Base-by-base conservation (phyloP, 2,329 filamentous ascomycete species). In the Arthrobotrys conoides region DNA sequence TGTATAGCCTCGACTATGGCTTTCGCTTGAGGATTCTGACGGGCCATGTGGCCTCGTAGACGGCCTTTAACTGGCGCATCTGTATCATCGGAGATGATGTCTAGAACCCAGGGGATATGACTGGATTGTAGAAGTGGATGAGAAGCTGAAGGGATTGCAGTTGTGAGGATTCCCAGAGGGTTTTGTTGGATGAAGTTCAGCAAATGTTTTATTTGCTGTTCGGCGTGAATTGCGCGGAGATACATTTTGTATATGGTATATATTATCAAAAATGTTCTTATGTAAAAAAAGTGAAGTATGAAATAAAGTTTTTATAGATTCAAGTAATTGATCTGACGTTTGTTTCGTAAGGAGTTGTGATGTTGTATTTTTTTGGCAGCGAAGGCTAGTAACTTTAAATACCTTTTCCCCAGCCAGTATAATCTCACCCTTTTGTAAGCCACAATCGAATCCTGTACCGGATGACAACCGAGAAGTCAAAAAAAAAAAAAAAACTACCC, bases 1-100 rank as follows among this genome's bases (percentile, higher is more conserved):
- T 80, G 70, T 30, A 86, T 81, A 0, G 85, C 83, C 64, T 89
- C 87, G 53, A 90, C 87, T 73, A 92, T 86, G 20, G 87, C 86
- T 82, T 91, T 91, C 81, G 85, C 85, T 80, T 92, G 90, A 0
- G 90, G 90, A 80, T 92, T 92, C 41, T 86, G 85, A 33, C 87
- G 85, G 0, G 90, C 90, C 30, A 92, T 83, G 81, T 92, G 91
- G 2, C 89, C 90, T 1, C 90, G 86, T 2, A 92, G 85, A 2
- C 85, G 86, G 44, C 80, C 82, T 0, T 86, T 82, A 20, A 44
- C 36, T 1, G 57, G 57, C 44, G 57, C 33, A 4, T 59, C 53
- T 22, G 57, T 1, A n/a, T 86, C 84, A 0, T 84, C 84, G 16
- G 82, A 76, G 9, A 80, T 76, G 8, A 87, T 82, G 76, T 91